phyloP scores from a whole-genome alignment of 805 yeast species.

The Teunomyces gatunensis region DNA sequence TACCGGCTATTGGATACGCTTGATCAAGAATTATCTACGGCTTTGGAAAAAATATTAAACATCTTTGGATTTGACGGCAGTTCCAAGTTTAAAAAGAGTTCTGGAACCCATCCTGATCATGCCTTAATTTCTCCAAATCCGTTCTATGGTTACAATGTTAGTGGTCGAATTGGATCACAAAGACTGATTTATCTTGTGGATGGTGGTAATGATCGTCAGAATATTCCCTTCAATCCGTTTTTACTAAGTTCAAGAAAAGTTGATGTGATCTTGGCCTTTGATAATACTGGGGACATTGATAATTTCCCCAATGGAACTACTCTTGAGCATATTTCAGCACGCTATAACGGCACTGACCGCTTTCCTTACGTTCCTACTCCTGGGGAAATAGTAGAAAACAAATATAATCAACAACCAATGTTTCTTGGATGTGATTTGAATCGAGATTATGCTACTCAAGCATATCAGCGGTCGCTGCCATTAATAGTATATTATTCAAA shows the following conservation, averaged over 20 bases:
- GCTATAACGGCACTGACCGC: not conserved
- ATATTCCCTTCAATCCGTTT: constrained; percentile 47
- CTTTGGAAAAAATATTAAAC: constrained; percentile 36
- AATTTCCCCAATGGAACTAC: constrained; percentile 64
- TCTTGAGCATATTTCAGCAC: constrained; percentile 33
- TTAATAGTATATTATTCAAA: constrained; percentile 54
- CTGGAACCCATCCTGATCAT: constrained; percentile 49
- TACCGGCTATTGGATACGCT: constrained; percentile 38
- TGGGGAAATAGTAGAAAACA: constrained; percentile 16
- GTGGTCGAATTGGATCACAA: constrained; percentile 11
- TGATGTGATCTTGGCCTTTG: constrained; percentile 41
- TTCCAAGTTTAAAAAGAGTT: constrained; percentile 20
- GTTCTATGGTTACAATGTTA: constrained; percentile 34
- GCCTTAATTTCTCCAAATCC: constrained; percentile 65
- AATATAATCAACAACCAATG: constrained; percentile 26
- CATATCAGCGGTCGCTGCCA: constrained; percentile 43
- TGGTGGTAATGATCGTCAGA: constrained; percentile 52
- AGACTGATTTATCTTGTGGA: constrained; percentile 35
- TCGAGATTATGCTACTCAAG: constrained; percentile 24
- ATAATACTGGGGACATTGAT: constrained; percentile 47
- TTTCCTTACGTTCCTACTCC: constrained; percentile 40
- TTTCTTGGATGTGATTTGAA: constrained; percentile 44
- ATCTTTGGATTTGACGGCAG: constrained; percentile 44
- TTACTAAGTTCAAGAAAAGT: constrained; percentile 32
- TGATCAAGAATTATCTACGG: constrained; percentile 28